phyloP scores from a whole-genome alignment of 202 grass and related monocot species.

The Schoenoplectus tabernaemontani region DNA sequence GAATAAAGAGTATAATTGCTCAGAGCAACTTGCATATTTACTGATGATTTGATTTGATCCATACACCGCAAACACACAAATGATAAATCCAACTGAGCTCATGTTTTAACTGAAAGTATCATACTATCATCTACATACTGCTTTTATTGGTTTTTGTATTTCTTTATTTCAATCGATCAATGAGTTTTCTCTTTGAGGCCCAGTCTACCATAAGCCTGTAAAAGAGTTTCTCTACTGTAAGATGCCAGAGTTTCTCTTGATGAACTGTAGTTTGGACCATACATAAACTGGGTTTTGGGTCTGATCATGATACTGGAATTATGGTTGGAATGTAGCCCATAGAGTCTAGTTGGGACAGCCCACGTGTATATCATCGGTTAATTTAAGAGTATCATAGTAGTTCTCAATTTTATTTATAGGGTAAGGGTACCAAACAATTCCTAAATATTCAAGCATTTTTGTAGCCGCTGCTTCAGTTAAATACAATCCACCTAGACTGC shows the following conservation, averaged over 20 bases:
- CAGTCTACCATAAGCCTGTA: neutral
- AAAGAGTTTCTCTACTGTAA: too few relatives aligned
- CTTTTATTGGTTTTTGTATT: neutral
- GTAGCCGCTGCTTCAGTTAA: too few relatives aligned
- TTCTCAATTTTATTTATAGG: neutral
- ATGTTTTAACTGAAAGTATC: neutral
- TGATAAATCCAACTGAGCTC: neutral
- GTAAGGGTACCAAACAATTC: too few relatives aligned
- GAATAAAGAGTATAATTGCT: too few relatives aligned
- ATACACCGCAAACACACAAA: neutral
- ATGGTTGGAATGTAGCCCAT: neutral
- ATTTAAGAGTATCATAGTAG: neutral
- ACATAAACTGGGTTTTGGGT: neutral
- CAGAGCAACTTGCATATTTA: neutral
- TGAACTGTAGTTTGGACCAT: neutral
- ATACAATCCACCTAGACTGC: too few relatives aligned
- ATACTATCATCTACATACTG: neutral
- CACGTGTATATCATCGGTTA: neutral
- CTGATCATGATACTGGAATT: neutral
- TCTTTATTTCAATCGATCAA: neutral
- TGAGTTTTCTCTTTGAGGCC: neutral
- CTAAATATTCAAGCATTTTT: too few relatives aligned
- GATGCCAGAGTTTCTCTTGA: too few relatives aligned
- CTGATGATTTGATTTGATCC: neutral
- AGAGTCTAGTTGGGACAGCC: neutral